Conservation (phyloP, 176 grass and related monocot species). For the Alloteropsis semialata region DNA sequence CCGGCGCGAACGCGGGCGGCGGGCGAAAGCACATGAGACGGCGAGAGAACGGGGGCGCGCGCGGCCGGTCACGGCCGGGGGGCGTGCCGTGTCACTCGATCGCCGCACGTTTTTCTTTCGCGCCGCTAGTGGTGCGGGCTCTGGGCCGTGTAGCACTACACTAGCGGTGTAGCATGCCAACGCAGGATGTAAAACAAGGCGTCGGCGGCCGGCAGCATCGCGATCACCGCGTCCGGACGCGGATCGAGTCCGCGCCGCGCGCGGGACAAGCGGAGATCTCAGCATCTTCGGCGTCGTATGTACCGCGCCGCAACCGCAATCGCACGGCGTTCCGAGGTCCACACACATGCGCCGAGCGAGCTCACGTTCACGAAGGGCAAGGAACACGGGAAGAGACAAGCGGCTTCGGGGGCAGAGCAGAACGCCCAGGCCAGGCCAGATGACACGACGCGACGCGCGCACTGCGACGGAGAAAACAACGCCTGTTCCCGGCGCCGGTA, state of each 20-base stretch:
- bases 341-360: not conserved
- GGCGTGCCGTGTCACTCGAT: too few species aligned
- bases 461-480: too few species aligned
- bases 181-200: not conserved
- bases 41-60: too few species aligned
- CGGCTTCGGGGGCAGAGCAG: not conserved
- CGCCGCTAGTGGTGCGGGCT: too few species aligned
- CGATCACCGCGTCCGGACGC: not conserved
- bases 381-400: not conserved
- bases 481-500: not conserved
- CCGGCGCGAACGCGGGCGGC: not conserved
- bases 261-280: not conserved
- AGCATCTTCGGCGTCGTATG: not conserved
- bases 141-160: too few species aligned
- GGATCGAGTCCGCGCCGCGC: not conserved
- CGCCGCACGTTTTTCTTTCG: too few species aligned
- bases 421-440: not conserved
- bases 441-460: not conserved
- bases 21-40: too few species aligned
- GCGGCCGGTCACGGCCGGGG: too few species aligned
- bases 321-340: not conserved
- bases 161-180: too few species aligned
- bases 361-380: not conserved
- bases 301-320: not conserved
- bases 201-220: not conserved